Conservation (phyloP, 495 filamentous ascomycete species). For the Hypoxylon fuscum region DNA sequence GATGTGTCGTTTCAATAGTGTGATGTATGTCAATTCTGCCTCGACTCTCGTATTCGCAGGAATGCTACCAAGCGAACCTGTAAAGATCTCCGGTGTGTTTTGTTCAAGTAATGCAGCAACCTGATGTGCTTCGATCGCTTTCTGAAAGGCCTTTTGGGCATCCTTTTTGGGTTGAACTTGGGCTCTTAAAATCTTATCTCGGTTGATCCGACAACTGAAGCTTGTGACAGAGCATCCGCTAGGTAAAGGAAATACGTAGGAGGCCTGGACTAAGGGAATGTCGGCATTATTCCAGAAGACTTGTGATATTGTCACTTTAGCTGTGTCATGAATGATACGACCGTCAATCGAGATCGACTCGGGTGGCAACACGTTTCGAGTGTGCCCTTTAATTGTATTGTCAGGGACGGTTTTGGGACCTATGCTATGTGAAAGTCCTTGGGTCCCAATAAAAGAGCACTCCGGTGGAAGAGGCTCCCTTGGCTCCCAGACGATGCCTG, state of each 20-base stretch:
- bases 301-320: conserved; percentile 59
- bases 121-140: conserved; percentile 54
- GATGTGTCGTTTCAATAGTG: conserved; percentile 64
- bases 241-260: conserved; percentile 66
- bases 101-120: conserved; percentile 61
- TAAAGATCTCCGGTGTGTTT: conserved; percentile 61
- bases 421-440: background rate
- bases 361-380: conserved; percentile 49
- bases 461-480: conserved; percentile 7
- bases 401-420: background rate
- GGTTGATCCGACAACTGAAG: conserved; percentile 57
- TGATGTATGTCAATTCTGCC: conserved; percentile 60
- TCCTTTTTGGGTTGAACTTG: conserved; percentile 60
- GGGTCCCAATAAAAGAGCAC: background rate
- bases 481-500: conserved; percentile 11
- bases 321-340: conserved; percentile 53
- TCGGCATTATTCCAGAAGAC: conserved; percentile 56
- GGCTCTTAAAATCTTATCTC: conserved; percentile 46
- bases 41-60: conserved; percentile 46
- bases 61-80: conserved; percentile 63
- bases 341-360: conserved; percentile 54
- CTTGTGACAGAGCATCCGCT: conserved; percentile 61
- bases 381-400: background rate
- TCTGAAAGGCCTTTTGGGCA: conserved; percentile 57
- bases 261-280: conserved; percentile 52